Evolutionary conservation across 1,284 basidiomycete species (phyloP).

Genomic region (Ustilago trichophora): DNA sequence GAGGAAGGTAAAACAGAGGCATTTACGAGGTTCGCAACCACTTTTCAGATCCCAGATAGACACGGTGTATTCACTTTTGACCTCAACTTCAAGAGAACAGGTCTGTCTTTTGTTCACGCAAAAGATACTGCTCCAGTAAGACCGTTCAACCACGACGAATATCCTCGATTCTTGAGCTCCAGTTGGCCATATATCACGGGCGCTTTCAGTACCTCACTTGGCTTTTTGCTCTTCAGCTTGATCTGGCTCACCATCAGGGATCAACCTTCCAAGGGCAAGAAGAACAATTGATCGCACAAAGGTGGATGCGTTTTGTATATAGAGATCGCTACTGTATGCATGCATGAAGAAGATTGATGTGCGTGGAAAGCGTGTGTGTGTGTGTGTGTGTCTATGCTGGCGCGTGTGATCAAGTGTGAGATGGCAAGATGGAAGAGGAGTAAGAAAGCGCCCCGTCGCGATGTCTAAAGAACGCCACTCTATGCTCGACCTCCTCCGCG

Average conservation of each 20-base stretch:
- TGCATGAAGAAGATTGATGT: no score
- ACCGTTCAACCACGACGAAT: slow-evolving; percentile 91
- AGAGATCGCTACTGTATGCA: no score
- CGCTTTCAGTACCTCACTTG: slow-evolving; percentile 83
- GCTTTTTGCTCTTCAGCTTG: slow-evolving; percentile 82
- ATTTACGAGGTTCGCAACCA: slow-evolving; percentile 73
- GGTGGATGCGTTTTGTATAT: background rate
- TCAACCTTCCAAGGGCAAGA: slow-evolving; percentile 11
- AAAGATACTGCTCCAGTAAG: slow-evolving; percentile 85
- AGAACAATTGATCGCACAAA: slow-evolving; percentile 10
- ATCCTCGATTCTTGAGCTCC: slow-evolving; percentile 89
- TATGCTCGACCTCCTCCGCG: background rate
- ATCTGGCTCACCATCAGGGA: slow-evolving; percentile 74
- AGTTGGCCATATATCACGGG: slow-evolving; percentile 95
- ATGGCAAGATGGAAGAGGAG: background rate
- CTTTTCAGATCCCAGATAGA: slow-evolving; percentile 87
- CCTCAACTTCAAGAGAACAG: slow-evolving; percentile 85
- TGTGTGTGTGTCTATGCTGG: no score
- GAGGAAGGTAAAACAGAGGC: no score
- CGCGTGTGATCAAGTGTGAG: no score
- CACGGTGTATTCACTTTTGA: slow-evolving; percentile 98
- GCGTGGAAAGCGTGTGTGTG: no score
- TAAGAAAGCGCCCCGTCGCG: slow-evolving; percentile 3
- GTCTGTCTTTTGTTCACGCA: slow-evolving; percentile 77
- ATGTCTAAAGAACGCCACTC: slow-evolving; percentile 24